Base-by-base conservation (phyloP, 306 rosid genomes). In the Bauhinia variegata region DNA sequence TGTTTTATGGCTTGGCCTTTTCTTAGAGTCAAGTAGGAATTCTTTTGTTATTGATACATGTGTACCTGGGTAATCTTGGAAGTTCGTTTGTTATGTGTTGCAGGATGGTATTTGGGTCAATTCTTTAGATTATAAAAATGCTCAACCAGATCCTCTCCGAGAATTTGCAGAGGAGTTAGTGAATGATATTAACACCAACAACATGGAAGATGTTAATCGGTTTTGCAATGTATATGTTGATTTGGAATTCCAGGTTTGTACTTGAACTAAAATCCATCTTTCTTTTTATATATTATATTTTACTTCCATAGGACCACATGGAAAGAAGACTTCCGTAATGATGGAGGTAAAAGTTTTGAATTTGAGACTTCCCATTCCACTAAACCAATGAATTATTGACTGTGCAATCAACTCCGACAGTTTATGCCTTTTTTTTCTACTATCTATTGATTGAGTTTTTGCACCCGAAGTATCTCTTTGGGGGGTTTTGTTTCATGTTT, bases 61-160 rank as follows among this genome's bases (percentile, higher is more conserved):
- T 46, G 16, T 11, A 11, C n/a, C 8, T 46, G 58, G 46, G 63
- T 63, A 31, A 10, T 44, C 47, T 62, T 54, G 64, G 42, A 28
- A 75, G 31, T 70, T 33, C 6, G 54, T 16, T 39, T 65, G 18
- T 67, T 42, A 49, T 36, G 30, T 60, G 47, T 86, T 74, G 36
- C 78, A 89, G 98, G 84, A 63, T 59, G 96, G 95, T 6, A 57
- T 74, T 37, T 86, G 96, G 96, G 80, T 92, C 53, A 78, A 63
- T 30, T 77, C 91, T 57, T 81, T 73, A 46, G 96, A 92, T 63
- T 92, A 92, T 68, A 84, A 47, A 70, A 79, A 63, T 51, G 89
- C 98, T 38, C 79, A 78, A 66, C 96, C 98, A 0, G 98, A 92
- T 73, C 96, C 98, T 75, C 96, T 92, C 63, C 82, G 98, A 50